Percentiles rank a stretch among this genome's conserved stretches.
Conservation (phyloP, 2,329 filamentous ascomycete genomes). For the Arachnomyces sp. region DNA sequence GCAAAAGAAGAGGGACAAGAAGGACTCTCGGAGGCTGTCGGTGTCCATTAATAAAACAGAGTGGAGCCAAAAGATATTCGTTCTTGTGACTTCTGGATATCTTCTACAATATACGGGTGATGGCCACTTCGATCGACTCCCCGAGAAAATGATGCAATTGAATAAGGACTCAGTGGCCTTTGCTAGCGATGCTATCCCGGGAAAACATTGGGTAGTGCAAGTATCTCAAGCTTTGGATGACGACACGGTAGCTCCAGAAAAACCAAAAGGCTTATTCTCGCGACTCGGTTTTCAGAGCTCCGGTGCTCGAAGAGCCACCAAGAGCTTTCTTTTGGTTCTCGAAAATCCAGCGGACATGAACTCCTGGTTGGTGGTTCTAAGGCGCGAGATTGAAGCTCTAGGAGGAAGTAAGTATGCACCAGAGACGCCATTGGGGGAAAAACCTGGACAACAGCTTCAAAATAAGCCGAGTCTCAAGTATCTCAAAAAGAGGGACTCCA, state of each 20-base stretch:
- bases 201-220: conserved; percentile 43
- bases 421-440: conserved; percentile 20
- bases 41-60: conserved; percentile 32
- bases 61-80: conserved; percentile 39
- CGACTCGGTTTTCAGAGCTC: conserved; percentile 33
- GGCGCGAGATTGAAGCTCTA: conserved; percentile 39
- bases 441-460: conserved; percentile 5
- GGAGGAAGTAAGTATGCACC: conserved; percentile 39
- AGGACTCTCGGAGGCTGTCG: conserved; percentile 29
- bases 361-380: conserved; percentile 37
- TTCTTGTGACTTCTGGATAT: conserved; percentile 38
- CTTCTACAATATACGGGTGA: conserved; percentile 40
- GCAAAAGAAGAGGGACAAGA: conserved; percentile 28
- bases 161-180: conserved; percentile 41
- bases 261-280: conserved; percentile 29
- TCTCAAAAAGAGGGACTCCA: neutral
- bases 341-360: conserved; percentile 37
- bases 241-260: conserved; percentile 20
- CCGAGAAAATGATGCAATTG: conserved; percentile 41
- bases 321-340: conserved; percentile 38
- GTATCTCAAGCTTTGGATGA: conserved; percentile 32
- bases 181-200: conserved; percentile 43
- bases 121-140: conserved; percentile 38
- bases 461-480: conserved; percentile 1
- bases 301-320: conserved; percentile 26